Evolutionary conservation across 768 basidiomycete genomes (phyloP), one percentile per base, ranked within the genome.

Genomic region (Asterophora parasitica): DNA sequence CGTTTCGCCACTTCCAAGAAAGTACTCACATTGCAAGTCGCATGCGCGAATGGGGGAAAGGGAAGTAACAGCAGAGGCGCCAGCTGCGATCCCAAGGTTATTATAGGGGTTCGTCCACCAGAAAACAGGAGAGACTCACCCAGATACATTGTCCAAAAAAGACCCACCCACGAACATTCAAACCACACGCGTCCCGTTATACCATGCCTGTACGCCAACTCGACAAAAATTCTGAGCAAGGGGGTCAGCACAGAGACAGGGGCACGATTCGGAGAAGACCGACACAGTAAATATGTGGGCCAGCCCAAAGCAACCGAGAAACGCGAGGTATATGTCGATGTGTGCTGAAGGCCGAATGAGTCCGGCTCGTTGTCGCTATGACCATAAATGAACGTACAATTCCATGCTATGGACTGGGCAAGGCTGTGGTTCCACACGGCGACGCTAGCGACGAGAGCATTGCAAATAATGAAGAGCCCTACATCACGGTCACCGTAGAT

Each of bases 361-460:
- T 48, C 28, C 15, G 48, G 11, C 15, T 27, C 27, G 11, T 37
- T 31, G 12, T 12, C 20, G 36, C 32, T 33, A 16, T 42, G 44
- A 27, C 34, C 4, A n/a, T 19, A 35, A 42, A 17, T 17, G 17
- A 23, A 67, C 77, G 42, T 55, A 82, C 82, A 54, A 42, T 67
- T 63, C 54, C 61, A 60, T 35, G 55, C 58, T 30, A 61, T 47
- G 33, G 63, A 49, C 46, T 67, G 62, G 37, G 73, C 64, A 53
- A 85, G 65, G 54, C 77, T 77, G 36, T 77, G 60, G 63, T 87
- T 85, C 85, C 85, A 87, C 15, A 82, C 80, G 46, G 84, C 79
- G 26, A 80, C 72, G 55, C 78, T 81, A 51, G 79, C 77, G 47
- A 79, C 71, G 55, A 85, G 69, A 39, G 83, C 81, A 68, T 77